Base-by-base conservation (phyloP, 257 asterid genomes). In the Ilex asprella region DNA sequence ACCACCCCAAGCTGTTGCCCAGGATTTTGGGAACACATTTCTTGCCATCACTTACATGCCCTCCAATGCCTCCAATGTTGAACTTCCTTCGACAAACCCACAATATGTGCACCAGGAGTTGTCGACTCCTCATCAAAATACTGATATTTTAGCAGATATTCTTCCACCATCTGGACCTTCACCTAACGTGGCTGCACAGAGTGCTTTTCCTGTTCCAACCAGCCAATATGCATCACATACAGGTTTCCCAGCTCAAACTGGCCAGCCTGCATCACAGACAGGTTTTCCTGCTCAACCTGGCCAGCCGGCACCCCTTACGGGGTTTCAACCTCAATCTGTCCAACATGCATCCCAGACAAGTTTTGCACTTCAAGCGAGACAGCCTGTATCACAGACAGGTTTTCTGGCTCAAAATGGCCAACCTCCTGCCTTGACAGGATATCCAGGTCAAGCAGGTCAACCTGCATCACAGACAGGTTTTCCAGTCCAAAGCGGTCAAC, bases 121-220 rank as follows among this genome's bases (percentile, higher is more conserved):
- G 10, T 72, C 96, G 47, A 65, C 77, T 41, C 57, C 77, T 43
- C 60, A 49, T 74, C 78, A 69, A 12, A 89, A 86, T 47, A 46
- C 84, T 68, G 97, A 93, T 75, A 84, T 93, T 72, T 82, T 93
- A 77, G 99, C 95, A 1, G 96, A 87, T 74, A 89, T 93, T 74
- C 95, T 93, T 59, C 99, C 95, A 12, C 90, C 87, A 14, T 75
- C 95, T 50, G 86, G 74, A 64, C 75, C 81, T 55, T 76, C 79
- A 30, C 69, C 75, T 51, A 60, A 60, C 64, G 77, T 57, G 65
- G 64, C 51, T 65, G 7, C 89, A 65, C 83, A 71, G 72, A 51
- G 64, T 57, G 76, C 69, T 43, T 71, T 73, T 79, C 71, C 73
- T 14, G 75, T 58, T 67, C 73, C 76, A 70, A 70, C 74, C 44